phyloP scores from a whole-genome alignment of 2,329 filamentous ascomycete genomes.

The Aspergillus vadensis region DNA sequence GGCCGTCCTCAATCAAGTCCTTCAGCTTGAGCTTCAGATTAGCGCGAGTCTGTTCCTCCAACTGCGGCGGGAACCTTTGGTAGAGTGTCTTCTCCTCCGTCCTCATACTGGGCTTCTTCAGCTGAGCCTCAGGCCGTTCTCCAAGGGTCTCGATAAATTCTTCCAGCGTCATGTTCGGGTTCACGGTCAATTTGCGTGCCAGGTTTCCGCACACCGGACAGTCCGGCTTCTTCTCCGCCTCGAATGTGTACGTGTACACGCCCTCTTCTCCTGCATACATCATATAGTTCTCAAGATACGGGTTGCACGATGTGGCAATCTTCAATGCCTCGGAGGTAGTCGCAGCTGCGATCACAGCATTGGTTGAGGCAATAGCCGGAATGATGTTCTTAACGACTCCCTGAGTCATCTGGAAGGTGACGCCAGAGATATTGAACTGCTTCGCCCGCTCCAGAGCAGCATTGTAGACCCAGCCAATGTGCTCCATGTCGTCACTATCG shows the following conservation, averaged over 20 bases:
- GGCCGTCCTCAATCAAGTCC: slow-evolving; percentile 76
- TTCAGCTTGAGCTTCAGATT: slow-evolving; percentile 78
- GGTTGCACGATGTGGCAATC: slow-evolving; percentile 79
- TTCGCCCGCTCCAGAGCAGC: slow-evolving; percentile 77
- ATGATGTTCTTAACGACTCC: slow-evolving; percentile 99
- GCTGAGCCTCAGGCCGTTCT: slow-evolving; percentile 80
- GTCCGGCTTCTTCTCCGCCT: slow-evolving; percentile 89
- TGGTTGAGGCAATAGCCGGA: slow-evolving; percentile 95
- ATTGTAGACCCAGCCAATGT: slow-evolving; percentile 94
- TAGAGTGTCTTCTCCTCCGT: slow-evolving; percentile 83
- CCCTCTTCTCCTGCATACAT: slow-evolving; percentile 97
- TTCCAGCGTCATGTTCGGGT: slow-evolving; percentile 71
- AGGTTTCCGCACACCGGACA: slow-evolving; percentile 91
- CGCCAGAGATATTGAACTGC: slow-evolving; percentile 87
- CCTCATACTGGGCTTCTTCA: slow-evolving; percentile 89
- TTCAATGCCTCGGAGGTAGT: slow-evolving; percentile 98
- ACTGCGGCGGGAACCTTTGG: slow-evolving; percentile 77
- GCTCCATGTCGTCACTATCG: slow-evolving; percentile 94
- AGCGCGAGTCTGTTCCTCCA: slow-evolving; percentile 80
- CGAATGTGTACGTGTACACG: slow-evolving; percentile 97
- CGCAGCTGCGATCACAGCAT: slow-evolving; percentile 91
- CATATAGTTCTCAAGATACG: slow-evolving; percentile 92
- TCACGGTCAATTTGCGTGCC: slow-evolving; percentile 72
- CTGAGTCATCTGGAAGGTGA: slow-evolving; percentile 94
- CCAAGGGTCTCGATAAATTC: slow-evolving; percentile 85